Evolutionary conservation across 73 alveolate species (phyloP).

Genomic region (Paraurostyla sp.): DNA sequence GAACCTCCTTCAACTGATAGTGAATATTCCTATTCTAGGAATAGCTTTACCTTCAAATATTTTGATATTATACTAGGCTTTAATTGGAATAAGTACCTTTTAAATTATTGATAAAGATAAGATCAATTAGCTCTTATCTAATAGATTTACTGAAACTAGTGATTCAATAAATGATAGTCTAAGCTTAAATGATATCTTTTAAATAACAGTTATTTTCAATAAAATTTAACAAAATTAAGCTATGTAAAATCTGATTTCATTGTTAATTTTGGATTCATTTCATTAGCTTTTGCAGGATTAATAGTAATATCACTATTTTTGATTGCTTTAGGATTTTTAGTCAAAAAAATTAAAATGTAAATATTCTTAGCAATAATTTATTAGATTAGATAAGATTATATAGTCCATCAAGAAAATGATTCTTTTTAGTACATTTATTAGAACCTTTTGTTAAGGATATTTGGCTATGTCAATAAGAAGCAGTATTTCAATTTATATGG

Average conservation of each 20-base stretch:
- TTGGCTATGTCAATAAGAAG: neutral
- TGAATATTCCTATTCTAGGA: neutral
- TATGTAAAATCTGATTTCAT: neutral
- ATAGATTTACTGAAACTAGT: neutral
- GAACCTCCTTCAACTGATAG: neutral
- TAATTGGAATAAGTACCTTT: neutral
- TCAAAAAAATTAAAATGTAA: neutral
- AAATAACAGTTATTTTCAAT: neutral
- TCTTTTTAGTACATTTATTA: neutral
- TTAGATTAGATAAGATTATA: neutral
- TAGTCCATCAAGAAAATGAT: neutral
- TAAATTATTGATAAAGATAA: neutral
- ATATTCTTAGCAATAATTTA: neutral
- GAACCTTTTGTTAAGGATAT: neutral
- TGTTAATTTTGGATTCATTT: conserved; percentile 13
- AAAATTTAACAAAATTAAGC: neutral
- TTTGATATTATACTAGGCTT: neutral
- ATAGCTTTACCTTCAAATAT: conserved; percentile 13
- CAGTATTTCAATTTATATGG: neutral
- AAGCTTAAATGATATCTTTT: neutral
- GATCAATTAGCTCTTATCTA: neutral
- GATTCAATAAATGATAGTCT: neutral
- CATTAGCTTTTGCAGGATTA: neutral
- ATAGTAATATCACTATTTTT: neutral
- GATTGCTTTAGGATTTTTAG: neutral